Conservation (phyloP, 352 stramenopile species). For the Globisporangium sylvaticum region DNA sequence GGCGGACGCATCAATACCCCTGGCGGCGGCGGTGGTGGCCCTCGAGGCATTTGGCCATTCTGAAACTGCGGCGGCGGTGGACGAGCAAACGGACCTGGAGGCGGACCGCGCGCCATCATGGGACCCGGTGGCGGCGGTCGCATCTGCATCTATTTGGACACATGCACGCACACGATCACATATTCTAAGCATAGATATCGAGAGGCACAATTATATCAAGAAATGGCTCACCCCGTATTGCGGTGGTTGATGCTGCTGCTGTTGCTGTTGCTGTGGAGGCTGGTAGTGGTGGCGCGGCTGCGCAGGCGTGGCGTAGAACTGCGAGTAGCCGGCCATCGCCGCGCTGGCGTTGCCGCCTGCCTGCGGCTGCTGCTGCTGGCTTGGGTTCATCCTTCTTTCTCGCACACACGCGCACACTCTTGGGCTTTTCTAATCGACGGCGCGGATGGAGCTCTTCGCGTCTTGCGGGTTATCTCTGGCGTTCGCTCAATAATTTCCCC, state of each 20-base stretch:
- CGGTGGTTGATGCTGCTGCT: slow-evolving; percentile 8
- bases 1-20: slow-evolving; percentile 10
- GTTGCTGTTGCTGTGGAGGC: slow-evolving; percentile 1
- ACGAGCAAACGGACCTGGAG: slow-evolving; percentile 12
- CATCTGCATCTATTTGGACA: slow-evolving; percentile 15
- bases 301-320: slow-evolving; percentile 49
- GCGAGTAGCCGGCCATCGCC: slow-evolving; percentile 58
- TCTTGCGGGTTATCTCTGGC: not conserved
- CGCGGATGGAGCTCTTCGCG: not conserved
- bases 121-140: slow-evolving; percentile 33
- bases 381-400: slow-evolving; percentile 28
- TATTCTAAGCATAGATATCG: not conserved
- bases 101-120: slow-evolving; percentile 15
- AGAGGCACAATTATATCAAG: not conserved
- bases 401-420: not conserved
- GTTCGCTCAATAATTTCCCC: not conserved
- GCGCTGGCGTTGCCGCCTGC: slow-evolving; percentile 32
- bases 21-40: slow-evolving; percentile 15
- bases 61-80: slow-evolving; percentile 13
- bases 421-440: not conserved
- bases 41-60: slow-evolving; percentile 6
- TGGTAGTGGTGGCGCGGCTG: slow-evolving; percentile 10
- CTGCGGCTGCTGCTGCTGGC: slow-evolving; percentile 22
- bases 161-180: not conserved
- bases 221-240: slow-evolving; percentile 9